Percentiles rank a stretch among this genome's conserved stretches.
These are phyloP conservation scores for Phytophthora chlamydospora DNA, from an alignment of 352 stramenopile genomes.

Conservation along the genomic window DNA sequence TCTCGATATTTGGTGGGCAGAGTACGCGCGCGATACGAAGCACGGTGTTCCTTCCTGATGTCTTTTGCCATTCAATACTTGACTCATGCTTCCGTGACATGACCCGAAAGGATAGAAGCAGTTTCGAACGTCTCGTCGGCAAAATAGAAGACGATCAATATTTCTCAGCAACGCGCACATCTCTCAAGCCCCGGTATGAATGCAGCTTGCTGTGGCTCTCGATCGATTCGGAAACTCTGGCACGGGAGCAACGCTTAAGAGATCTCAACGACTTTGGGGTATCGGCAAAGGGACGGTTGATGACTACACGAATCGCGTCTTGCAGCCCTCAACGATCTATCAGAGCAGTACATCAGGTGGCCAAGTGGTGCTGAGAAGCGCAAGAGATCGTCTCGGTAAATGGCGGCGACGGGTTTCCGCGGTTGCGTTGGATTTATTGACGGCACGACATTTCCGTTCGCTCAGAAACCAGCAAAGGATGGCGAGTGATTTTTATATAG, in stretches of 20 bases:
- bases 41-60: background rate
- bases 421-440: conserved; percentile 25
- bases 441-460: conserved; percentile 13
- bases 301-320: conserved; percentile 9
- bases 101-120: background rate
- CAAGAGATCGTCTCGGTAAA: conserved; percentile 1
- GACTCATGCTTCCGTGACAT: background rate
- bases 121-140: background rate
- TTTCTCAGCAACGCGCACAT: background rate
- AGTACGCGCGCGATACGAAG: too few species aligned
- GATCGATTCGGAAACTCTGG: conserved; percentile 13
- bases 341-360: background rate
- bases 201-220: conserved; percentile 8
- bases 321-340: background rate
- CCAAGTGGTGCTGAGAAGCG: background rate
- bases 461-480: conserved; percentile 11
- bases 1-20: too few species aligned
- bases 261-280: background rate
- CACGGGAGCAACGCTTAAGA: conserved; percentile 3
- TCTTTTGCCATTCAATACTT: background rate
- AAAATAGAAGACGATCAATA: background rate
- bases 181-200: conserved; percentile 10
- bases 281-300: conserved; percentile 12
- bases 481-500: conserved; percentile 24
- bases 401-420: conserved; percentile 1